Evolutionary conservation across 306 rosid species (phyloP), one percentile per base, ranked within the genome.

Genomic region (Prunus persica): DNA sequence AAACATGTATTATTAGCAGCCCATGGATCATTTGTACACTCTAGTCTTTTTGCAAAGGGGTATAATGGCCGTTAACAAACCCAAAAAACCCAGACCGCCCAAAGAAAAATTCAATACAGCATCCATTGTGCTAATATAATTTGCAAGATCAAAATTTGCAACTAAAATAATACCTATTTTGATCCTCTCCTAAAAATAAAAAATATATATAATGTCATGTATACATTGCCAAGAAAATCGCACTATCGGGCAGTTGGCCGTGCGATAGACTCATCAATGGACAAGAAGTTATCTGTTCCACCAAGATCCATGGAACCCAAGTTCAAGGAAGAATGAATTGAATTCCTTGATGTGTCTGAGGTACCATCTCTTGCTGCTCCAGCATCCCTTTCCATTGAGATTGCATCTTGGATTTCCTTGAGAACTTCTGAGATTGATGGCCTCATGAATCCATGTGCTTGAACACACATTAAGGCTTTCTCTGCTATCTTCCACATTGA

Each of bases 401-500:
- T 84, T 71, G 99, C 93, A 77, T 92, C 99, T 75, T 95, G 99
- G 52, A 95, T 91, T 91, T 95, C 99, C 86, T 95, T 95, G 11
- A 95, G 89, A 76, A 95, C 97, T 74, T 95, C 99, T 1, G 99
- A 92, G 41, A 95, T 95, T 14, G 97, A 88, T 11, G 99, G 99
- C 66, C 99, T 73, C 97, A 87, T 83, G 63, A 88, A 82, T 43
- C 97, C 99, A 13, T 95, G 96, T 25, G 97, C 90, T 81, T 88
- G 93, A 65, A 92, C 97, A 71, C 99, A 95, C 97, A 92, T 89
- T 89, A 95, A 81, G 11, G 99, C 99, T 84, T 86, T 95, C 88
- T 95, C 99, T 10, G 99, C 99, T 66, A 95, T 92, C 85, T 95
- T 95, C 99, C 99, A 95, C 92, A 95, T 90, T 11, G 99, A 95